Percentiles rank a stretch among this genome's conserved stretches.
Conservation (phyloP, 805 yeast genomes). For the Candida golubevii region DNA sequence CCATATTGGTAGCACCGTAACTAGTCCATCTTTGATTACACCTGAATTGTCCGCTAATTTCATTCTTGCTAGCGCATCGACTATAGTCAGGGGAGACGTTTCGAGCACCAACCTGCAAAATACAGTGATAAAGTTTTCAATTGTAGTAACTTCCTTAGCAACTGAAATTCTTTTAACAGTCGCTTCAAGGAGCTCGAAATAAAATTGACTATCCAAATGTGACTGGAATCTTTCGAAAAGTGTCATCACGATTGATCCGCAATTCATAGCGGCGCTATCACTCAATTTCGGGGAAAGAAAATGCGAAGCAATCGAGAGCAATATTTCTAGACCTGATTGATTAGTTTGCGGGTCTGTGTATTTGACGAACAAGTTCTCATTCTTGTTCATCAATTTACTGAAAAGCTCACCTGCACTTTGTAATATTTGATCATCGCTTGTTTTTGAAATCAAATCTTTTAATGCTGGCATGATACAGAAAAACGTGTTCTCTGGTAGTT, state of each 20-base stretch:
- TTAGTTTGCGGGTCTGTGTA: constrained; percentile 31
- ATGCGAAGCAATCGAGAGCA: constrained; percentile 63
- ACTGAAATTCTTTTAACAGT: constrained; percentile 61
- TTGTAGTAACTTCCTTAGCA: constrained; percentile 67
- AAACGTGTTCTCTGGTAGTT: constrained; percentile 39
- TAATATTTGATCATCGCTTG: constrained; percentile 72
- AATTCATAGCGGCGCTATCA: constrained; percentile 78
- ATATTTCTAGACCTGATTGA: constrained; percentile 47
- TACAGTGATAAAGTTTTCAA: constrained; percentile 72
- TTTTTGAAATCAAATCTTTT: constrained; percentile 34
- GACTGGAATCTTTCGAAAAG: constrained; percentile 49
- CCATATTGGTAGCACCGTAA: constrained; percentile 72
- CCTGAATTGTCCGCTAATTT: constrained; percentile 21
- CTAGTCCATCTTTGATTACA: constrained; percentile 40
- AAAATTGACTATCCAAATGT: constrained; percentile 35
- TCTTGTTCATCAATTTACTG: constrained; percentile 50
- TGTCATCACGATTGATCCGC: constrained; percentile 63
- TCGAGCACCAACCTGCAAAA: constrained; percentile 65
- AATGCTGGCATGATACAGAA: constrained; percentile 41
- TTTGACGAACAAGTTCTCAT: constrained; percentile 29
- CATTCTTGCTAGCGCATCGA: constrained; percentile 52
- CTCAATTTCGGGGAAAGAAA: constrained; percentile 66
- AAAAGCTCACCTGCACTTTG: constrained; percentile 76
- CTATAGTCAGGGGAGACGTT: constrained; percentile 55
- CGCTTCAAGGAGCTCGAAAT: constrained; percentile 63